These are phyloP conservation scores for Noccaea bulbosa DNA, from an alignment of 345 rosid genomes.

Conservation along the genomic window DNA sequence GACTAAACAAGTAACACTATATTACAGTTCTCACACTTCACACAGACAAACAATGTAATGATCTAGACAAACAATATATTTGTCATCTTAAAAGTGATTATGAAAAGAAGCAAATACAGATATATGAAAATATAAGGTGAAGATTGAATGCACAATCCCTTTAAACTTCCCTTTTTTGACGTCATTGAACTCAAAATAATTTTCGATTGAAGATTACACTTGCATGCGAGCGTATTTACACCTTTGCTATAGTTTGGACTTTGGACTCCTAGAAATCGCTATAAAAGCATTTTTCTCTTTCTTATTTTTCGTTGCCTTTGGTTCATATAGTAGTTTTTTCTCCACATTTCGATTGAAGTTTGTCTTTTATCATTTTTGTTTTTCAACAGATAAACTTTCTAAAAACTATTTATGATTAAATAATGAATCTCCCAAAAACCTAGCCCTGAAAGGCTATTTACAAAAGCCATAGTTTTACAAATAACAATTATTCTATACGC, in stretches of 20 bases:
- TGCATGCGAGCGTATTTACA: neutral
- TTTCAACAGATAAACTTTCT: neutral
- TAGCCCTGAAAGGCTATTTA: neutral
- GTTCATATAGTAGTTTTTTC: neutral
- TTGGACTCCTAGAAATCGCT: neutral
- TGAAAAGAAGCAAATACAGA: neutral
- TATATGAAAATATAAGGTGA: neutral
- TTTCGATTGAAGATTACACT: neutral
- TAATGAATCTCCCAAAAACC: neutral
- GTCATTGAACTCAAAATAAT: neutral
- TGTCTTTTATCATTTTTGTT: neutral
- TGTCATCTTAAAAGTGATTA: neutral
- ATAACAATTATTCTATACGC: neutral
- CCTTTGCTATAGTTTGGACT: neutral
- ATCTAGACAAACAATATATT: neutral
- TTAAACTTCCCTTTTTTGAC: neutral
- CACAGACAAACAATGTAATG: neutral
- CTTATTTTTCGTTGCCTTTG: neutral
- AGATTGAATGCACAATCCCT: neutral
- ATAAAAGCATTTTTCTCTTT: neutral
- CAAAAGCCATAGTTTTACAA: no score
- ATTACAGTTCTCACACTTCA: neutral
- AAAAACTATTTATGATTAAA: neutral
- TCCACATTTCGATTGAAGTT: neutral
- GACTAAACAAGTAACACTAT: constrained; percentile 5